Evolutionary conservation across 768 basidiomycete genomes (phyloP).

Genomic region (Boletus subparvulus): DNA sequence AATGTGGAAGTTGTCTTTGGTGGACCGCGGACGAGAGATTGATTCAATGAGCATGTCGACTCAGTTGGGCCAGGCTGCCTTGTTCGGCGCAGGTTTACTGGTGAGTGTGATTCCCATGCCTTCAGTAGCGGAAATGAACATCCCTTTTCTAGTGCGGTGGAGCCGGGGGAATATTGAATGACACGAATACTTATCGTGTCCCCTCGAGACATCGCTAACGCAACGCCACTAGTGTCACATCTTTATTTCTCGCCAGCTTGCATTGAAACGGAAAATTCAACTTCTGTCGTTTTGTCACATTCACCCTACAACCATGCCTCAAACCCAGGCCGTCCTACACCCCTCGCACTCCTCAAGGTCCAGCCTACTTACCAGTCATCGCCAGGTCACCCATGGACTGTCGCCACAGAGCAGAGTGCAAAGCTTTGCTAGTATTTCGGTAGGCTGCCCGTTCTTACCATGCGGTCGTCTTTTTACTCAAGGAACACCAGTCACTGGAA

Average conservation of each 20-base stretch:
- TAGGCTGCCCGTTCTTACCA: conserved; percentile 1
- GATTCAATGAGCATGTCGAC: too few species aligned
- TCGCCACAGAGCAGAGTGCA: conserved; percentile 22
- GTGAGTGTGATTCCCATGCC: neutral
- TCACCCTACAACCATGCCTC: conserved; percentile 16
- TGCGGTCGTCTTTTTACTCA: neutral
- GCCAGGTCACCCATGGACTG: conserved; percentile 5
- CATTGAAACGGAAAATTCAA: neutral
- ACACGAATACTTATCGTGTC: neutral
- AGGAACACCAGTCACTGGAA: conserved; percentile 21
- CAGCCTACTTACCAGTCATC: conserved; percentile 10
- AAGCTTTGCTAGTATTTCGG: conserved; percentile 29
- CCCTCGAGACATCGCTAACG: neutral
- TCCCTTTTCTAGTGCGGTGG: neutral
- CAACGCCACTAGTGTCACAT: neutral
- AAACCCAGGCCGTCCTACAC: neutral
- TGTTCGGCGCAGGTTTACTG: too few species aligned
- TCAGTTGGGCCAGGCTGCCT: too few species aligned
- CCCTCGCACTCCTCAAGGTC: conserved; percentile 10
- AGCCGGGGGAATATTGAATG: conserved; percentile 3
- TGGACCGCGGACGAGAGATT: neutral
- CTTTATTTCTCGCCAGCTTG: neutral
- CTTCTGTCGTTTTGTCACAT: neutral
- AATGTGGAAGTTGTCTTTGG: neutral
- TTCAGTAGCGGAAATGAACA: conserved; percentile 4